These are phyloP conservation scores for Zygosaccharomyces sapae DNA, from an alignment of 1,139 yeast species.

Conservation along the genomic window DNA sequence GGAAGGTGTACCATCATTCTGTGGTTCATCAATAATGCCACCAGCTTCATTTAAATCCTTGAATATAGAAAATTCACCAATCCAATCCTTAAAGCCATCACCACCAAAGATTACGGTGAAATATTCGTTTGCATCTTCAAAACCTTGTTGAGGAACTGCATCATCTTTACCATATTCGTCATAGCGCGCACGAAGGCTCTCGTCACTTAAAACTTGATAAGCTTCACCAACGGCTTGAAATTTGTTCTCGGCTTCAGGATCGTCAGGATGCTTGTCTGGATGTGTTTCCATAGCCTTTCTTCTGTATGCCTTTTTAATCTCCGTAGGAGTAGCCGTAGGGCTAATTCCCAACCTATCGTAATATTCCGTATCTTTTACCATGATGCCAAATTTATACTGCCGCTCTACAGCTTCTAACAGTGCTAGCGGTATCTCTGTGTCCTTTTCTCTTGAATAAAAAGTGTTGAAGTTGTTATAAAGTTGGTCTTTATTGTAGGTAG, in stretches of 20 bases:
- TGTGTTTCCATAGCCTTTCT: constrained; percentile 84
- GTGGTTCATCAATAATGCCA: constrained; percentile 42
- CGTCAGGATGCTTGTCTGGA: constrained; percentile 93
- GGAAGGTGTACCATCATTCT: constrained; percentile 2
- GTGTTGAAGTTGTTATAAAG: too few relatives aligned
- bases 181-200: constrained; percentile 53
- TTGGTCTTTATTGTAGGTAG: too few relatives aligned
- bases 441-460: too few relatives aligned
- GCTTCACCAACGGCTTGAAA: constrained; percentile 71
- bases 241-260: constrained; percentile 61
- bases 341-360: constrained; percentile 72
- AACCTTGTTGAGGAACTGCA: constrained; percentile 64
- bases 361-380: constrained; percentile 91
- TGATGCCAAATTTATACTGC: constrained; percentile 27
- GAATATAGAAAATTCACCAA: constrained; percentile 65
- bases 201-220: constrained; percentile 63
- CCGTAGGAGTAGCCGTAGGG: constrained; percentile 70
- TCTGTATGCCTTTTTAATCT: constrained; percentile 90
- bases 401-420: too few relatives aligned
- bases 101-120: constrained; percentile 75
- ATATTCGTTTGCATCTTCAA: constrained; percentile 67
- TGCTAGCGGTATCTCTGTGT: too few relatives aligned
- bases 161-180: constrained; percentile 64
- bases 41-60: constrained; percentile 57
- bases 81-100: constrained; percentile 68